phyloP scores from a whole-genome alignment of 768 basidiomycete species.

The Tephrocybe rancida region DNA sequence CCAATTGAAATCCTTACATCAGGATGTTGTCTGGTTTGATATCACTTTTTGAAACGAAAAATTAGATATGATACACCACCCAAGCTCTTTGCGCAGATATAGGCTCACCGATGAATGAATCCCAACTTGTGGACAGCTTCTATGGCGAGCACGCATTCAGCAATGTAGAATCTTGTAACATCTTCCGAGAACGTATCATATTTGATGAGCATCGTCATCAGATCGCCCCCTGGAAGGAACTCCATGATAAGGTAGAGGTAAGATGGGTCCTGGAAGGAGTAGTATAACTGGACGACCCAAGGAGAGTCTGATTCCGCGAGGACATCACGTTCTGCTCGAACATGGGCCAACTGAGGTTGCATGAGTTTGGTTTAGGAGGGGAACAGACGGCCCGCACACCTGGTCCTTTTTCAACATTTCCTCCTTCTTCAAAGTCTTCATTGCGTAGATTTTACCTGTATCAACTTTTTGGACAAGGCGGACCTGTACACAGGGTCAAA shows the following conservation, averaged over 20 bases:
- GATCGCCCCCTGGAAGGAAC: conserved; percentile 95
- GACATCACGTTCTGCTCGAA: conserved; percentile 96
- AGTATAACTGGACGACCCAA: conserved; percentile 97
- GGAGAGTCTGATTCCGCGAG: conserved; percentile 93
- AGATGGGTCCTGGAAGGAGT: conserved; percentile 95
- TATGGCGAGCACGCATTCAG: conserved; percentile 97
- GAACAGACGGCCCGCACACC: conserved; percentile 39
- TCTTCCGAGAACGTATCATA: conserved; percentile 99
- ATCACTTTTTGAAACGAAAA: conserved; percentile 69
- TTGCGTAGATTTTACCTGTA: conserved; percentile 97
- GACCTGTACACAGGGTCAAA: conserved; percentile 45
- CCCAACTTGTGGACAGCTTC: conserved; percentile 97
- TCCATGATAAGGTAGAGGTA: conserved; percentile 99
- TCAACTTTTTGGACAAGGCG: conserved; percentile 95
- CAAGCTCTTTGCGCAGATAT: not conserved
- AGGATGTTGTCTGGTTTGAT: conserved; percentile 97
- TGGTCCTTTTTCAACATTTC: conserved; percentile 99
- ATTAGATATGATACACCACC: conserved; percentile 1
- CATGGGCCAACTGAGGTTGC: conserved; percentile 81
- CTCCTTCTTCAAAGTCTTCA: conserved; percentile 96
- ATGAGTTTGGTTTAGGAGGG: not conserved
- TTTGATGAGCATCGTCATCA: conserved; percentile 99
- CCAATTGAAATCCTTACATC: conserved; percentile 50
- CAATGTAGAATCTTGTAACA: conserved; percentile 97
- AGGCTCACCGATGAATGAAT: conserved; percentile 89